Percentiles rank a stretch among this genome's conserved stretches.
phyloP scores from a whole-genome alignment of 148 eudicot species.

The Pharnaceum exiguum region DNA sequence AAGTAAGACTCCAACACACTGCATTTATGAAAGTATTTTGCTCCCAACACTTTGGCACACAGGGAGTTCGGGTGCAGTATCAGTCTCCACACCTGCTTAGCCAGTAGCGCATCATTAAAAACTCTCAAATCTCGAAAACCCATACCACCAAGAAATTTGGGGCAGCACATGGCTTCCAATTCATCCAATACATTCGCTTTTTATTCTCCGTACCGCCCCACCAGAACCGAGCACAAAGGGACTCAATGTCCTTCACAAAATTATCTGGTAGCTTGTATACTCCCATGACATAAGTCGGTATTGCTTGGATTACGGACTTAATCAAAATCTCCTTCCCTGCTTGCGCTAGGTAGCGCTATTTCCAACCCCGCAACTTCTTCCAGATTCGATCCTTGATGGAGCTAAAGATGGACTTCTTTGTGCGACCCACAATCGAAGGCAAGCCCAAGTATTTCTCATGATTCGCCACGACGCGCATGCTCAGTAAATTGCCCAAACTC shows the following conservation, averaged over 20 bases:
- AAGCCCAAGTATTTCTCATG: neutral
- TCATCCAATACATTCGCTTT: neutral
- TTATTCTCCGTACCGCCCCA: neutral
- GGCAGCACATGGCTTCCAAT: neutral
- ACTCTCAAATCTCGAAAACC: neutral
- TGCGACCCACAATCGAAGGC: neutral
- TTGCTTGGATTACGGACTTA: neutral
- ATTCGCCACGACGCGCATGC: neutral
- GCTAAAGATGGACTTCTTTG: neutral
- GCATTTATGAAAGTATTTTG: neutral
- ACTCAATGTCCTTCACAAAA: neutral
- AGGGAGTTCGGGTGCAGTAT: neutral
- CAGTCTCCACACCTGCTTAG: neutral
- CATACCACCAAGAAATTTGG: neutral
- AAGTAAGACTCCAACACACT: neutral
- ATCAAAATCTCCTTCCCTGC: neutral
- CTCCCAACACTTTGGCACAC: neutral
- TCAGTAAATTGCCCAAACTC: too few relatives aligned
- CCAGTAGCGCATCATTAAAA: neutral
- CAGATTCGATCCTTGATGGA: neutral
- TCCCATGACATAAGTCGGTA: neutral
- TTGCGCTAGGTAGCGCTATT: neutral
- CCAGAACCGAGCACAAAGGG: neutral
- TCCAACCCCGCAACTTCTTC: slow-evolving; percentile 2
- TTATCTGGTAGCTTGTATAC: neutral